Base-by-base conservation (phyloP, 805 yeast genomes). In the Lachancea cidri region DNA sequence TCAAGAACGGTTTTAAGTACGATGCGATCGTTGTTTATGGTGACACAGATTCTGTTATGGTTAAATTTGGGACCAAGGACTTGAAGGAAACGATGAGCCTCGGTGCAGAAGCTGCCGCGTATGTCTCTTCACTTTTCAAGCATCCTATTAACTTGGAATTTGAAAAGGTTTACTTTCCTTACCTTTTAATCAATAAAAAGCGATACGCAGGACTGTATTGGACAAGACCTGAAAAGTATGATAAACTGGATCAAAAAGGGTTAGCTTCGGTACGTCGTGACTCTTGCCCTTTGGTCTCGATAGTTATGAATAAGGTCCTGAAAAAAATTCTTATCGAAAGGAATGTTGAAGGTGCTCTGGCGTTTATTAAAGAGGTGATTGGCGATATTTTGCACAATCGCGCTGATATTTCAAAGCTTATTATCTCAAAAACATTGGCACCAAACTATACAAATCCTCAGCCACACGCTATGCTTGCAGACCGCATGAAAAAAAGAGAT, bases 21-120 rank as follows among this genome's bases (percentile, higher is more conserved):
- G 95, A 93, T 66, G 81, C 98, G 0, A 76, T 83, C 50, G 98
- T 93, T 46, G 83, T 93, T 31, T 93, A 93, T 60, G 99, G 99
- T 71, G 99, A 93, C 65, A 93, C 99, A 0, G 99, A 93, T 74
- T 94, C 98, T 6, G 99, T 93, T 14, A 94, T 93, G 98, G 96
- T 93, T 33, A 89, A 87, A 58, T 93, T 93, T 68, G 99, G 99
- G 2, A 77, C 80, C 24, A 68, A 71, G 7, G 95, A 87, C 56
- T 62, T 91, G 47, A 80, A 72, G 41, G 83, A 83, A 22, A 86
- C 96, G 50, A 94, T 93, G 98, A 72, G 75, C 40, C 59, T 88
- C 42, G 99, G 98, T 4, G 84, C 88, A 53, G 95, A 91, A 55
- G 98, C 98, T 0, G 99, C 99, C 0, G 84, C 71, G 6, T 78